Percentiles rank a stretch among this genome's conserved stretches.
Conservation (phyloP, 2,329 filamentous ascomycete species). For the Hypoxylon rubiginosum region DNA sequence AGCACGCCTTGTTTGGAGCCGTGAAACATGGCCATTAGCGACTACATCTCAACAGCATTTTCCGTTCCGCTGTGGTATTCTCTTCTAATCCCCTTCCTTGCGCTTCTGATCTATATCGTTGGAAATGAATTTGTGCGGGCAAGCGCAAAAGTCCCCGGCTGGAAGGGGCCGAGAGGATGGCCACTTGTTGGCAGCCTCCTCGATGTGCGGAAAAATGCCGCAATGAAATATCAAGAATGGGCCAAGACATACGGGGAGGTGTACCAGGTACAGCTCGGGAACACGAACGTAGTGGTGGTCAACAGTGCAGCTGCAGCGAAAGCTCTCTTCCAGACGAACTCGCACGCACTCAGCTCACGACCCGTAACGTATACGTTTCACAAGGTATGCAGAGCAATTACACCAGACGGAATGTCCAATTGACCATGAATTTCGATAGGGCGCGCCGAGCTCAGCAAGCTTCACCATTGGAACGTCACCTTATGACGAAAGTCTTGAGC, state of each 20-base stretch:
- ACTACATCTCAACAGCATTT: not conserved
- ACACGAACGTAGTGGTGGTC: slow-evolving; percentile 79
- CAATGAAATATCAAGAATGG: slow-evolving; percentile 64
- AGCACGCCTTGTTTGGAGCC: not conserved
- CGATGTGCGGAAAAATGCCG: slow-evolving; percentile 70
- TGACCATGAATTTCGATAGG: slow-evolving; percentile 20
- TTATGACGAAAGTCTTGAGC: slow-evolving; percentile 85
- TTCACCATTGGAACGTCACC: slow-evolving; percentile 87
- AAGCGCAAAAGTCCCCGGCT: slow-evolving; percentile 39
- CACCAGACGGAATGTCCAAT: not conserved
- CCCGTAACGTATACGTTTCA: slow-evolving; percentile 86
- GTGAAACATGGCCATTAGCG: not conserved
- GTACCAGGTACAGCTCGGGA: slow-evolving; percentile 77
- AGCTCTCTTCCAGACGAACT: slow-evolving; percentile 82
- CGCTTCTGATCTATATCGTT: slow-evolving; percentile 36
- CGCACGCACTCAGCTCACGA: slow-evolving; percentile 80
- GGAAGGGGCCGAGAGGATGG: slow-evolving; percentile 44
- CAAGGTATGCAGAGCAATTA: slow-evolving; percentile 61
- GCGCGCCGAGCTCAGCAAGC: slow-evolving; percentile 78
- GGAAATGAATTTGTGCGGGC: slow-evolving; percentile 40
- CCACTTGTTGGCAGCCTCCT: slow-evolving; percentile 71
- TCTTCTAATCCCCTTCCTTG: not conserved
- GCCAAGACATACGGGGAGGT: slow-evolving; percentile 72
- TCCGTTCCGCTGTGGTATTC: not conserved
- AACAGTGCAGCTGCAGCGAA: slow-evolving; percentile 82